phyloP scores from a whole-genome alignment of 2,329 filamentous ascomycete species.

The Clarireedia homoeocarpa region DNA sequence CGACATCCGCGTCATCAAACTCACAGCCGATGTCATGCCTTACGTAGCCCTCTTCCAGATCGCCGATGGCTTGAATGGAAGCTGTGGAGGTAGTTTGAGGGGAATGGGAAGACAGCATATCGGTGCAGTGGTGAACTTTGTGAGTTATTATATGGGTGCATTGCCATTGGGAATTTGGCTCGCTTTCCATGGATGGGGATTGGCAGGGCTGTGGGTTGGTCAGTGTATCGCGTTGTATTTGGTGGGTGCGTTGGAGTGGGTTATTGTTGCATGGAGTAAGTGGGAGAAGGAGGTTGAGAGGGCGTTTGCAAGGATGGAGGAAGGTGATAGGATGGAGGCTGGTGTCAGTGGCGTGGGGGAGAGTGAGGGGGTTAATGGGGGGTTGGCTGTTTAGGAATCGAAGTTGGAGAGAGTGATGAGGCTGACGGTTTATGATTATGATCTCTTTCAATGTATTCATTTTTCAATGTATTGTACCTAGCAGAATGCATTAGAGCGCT shows the following conservation, averaged over 20 bases:
- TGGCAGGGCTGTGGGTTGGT: slow-evolving; percentile 74
- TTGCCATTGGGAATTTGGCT: slow-evolving; percentile 76
- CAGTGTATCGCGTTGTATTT: slow-evolving; percentile 76
- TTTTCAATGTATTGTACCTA: too few relatives aligned
- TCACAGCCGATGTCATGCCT: slow-evolving; percentile 73
- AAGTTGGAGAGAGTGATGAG: too few relatives aligned
- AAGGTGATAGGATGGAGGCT: neutral
- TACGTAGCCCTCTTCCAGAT: slow-evolving; percentile 88
- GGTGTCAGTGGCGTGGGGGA: too few relatives aligned
- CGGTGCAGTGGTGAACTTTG: slow-evolving; percentile 71
- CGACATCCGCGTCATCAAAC: slow-evolving; percentile 59
- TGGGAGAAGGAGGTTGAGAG: slow-evolving; percentile 68
- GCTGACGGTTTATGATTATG: too few relatives aligned
- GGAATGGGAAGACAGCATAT: slow-evolving; percentile 85
- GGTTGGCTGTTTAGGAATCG: too few relatives aligned
- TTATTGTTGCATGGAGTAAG: slow-evolving; percentile 66
- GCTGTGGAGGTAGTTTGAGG: slow-evolving; percentile 70
- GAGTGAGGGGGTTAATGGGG: too few relatives aligned
- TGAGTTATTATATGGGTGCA: slow-evolving; percentile 78
- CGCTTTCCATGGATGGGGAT: slow-evolving; percentile 78
- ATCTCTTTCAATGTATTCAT: too few relatives aligned
- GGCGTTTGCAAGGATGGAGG: slow-evolving; percentile 64
- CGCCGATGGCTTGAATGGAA: slow-evolving; percentile 78
- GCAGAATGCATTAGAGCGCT: too few relatives aligned
- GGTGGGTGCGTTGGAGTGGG: slow-evolving; percentile 72